Conservation (phyloP, 495 filamentous ascomycete genomes). For the Neurospora africana region DNA sequence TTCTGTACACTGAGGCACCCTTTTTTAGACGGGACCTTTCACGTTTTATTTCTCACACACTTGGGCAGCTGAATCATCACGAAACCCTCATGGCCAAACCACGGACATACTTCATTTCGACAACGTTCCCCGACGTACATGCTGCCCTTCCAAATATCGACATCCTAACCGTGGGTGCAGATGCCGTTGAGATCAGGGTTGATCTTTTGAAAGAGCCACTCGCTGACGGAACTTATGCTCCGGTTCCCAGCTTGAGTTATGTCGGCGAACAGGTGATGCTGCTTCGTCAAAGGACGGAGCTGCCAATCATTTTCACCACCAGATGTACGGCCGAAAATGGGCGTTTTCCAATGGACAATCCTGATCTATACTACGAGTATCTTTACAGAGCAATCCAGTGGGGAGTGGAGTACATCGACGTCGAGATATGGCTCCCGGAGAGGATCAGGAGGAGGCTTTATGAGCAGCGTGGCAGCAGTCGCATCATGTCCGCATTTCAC, state of each 20-base stretch:
- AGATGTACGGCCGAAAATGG: slow-evolving; percentile 72
- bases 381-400: slow-evolving; percentile 70
- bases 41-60: slow-evolving; percentile 63
- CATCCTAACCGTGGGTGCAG: slow-evolving; percentile 72
- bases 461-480: slow-evolving; percentile 60
- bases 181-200: slow-evolving; percentile 74
- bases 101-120: slow-evolving; percentile 73
- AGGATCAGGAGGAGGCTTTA: slow-evolving; percentile 55
- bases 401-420: slow-evolving; percentile 81
- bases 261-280: slow-evolving; percentile 79
- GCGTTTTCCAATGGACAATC: slow-evolving; percentile 72
- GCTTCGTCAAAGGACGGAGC: slow-evolving; percentile 66
- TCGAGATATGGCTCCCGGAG: slow-evolving; percentile 77
- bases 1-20: slow-evolving; percentile 60
- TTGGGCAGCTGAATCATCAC: slow-evolving; percentile 66
- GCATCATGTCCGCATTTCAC: slow-evolving; percentile 79
- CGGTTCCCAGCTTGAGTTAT: slow-evolving; percentile 67
- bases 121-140: slow-evolving; percentile 75
- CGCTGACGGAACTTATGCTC: slow-evolving; percentile 40
- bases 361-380: slow-evolving; percentile 61
- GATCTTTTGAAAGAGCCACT: slow-evolving; percentile 70
- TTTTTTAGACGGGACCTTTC: slow-evolving; percentile 68
- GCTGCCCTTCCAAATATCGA: slow-evolving; percentile 76
- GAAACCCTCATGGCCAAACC: slow-evolving; percentile 63
- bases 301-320: slow-evolving; percentile 80